phyloP scores from a whole-genome alignment of 176 grass and related monocot species.

The Panicum miliaceum region DNA sequence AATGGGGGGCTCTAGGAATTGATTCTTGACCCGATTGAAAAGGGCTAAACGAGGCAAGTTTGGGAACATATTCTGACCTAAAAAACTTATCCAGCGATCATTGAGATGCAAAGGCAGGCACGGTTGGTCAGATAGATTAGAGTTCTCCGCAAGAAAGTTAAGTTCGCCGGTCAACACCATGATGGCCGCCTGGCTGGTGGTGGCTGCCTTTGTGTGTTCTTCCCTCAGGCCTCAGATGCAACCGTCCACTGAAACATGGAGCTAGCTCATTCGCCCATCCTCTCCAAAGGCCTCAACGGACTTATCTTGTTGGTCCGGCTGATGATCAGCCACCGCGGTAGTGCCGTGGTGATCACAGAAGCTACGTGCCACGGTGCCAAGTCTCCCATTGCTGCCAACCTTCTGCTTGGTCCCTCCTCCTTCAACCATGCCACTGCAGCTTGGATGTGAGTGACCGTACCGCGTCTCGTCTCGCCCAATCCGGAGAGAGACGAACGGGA shows the following conservation, averaged over 20 bases:
- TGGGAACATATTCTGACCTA: slow-evolving; percentile 37
- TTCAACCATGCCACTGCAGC: background rate
- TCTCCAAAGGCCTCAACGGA: slow-evolving; percentile 33
- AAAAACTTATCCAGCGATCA: slow-evolving; percentile 31
- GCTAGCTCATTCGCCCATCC: background rate
- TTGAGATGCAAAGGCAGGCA: slow-evolving; percentile 51
- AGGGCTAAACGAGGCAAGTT: slow-evolving; percentile 1
- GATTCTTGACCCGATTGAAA: background rate
- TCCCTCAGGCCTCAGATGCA: background rate
- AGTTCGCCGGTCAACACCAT: slow-evolving; percentile 39
- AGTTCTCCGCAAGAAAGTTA: slow-evolving; percentile 40
- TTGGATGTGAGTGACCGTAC: background rate
- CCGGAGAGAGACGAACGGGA: background rate
- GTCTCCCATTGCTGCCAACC: background rate
- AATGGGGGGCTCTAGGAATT: background rate
- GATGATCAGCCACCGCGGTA: background rate
- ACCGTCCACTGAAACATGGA: slow-evolving; percentile 13
- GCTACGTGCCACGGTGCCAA: slow-evolving; percentile 24
- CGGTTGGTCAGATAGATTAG: slow-evolving; percentile 41
- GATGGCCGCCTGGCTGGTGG: slow-evolving; percentile 33
- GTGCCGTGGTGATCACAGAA: slow-evolving; percentile 14
- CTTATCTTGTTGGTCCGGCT: slow-evolving; percentile 23
- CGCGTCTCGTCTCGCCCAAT: background rate
- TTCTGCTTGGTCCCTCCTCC: no score
- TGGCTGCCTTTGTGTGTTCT: background rate